phyloP scores from a whole-genome alignment of 208 protist genomes.

The Naegleria gruberi region DNA sequence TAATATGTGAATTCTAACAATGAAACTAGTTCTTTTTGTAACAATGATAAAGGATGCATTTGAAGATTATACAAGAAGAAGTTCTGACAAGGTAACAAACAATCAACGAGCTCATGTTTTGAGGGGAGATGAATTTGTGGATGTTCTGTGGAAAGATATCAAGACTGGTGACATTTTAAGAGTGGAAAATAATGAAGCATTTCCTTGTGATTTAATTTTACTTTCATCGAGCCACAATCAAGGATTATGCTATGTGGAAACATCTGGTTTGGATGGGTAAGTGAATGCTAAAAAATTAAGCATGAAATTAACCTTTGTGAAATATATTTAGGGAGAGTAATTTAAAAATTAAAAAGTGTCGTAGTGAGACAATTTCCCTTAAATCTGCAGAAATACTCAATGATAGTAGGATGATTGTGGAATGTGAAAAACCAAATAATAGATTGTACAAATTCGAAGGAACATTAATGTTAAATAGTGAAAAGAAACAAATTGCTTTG shows the following conservation, averaged over 20 bases:
- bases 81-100: not conserved
- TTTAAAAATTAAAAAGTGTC: slow-evolving; percentile 14
- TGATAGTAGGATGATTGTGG: not conserved
- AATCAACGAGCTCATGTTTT: not conserved
- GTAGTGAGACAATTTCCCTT: not conserved
- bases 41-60: slow-evolving; percentile 34
- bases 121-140: not conserved
- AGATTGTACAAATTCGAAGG: slow-evolving; percentile 33
- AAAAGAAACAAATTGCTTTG: not conserved
- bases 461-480: not conserved
- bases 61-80: slow-evolving; percentile 31
- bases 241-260: slow-evolving; percentile 21
- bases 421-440: slow-evolving; percentile 33
- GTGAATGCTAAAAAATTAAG: not conserved
- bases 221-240: not conserved
- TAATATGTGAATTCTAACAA: not conserved
- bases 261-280: slow-evolving; percentile 20
- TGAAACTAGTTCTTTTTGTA: not conserved
- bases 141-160: not conserved
- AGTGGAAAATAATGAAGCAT: not conserved
- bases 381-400: too few relatives aligned
- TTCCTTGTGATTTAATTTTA: slow-evolving; percentile 27
- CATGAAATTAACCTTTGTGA: not conserved
- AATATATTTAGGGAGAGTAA: not conserved
- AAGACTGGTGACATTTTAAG: slow-evolving; percentile 4